Evolutionary conservation across 2,329 filamentous ascomycete species (phyloP), one percentile per base, ranked within the genome.

Genomic region (Apiospora phragmitis): DNA sequence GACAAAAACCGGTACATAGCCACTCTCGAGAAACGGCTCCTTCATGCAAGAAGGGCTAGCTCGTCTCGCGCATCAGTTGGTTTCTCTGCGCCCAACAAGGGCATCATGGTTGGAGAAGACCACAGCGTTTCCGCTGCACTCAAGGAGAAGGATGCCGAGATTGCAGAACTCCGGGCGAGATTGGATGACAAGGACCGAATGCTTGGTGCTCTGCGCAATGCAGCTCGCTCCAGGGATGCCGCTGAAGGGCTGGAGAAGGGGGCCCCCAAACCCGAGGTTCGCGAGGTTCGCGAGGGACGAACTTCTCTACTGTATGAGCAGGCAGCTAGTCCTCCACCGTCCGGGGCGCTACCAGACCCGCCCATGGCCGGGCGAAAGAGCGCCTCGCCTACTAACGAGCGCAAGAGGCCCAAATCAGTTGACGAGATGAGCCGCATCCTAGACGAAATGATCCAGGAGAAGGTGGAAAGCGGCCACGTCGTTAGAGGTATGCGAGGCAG

Each of bases 1-100:
- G 96, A 99, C 82, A 98, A 97, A 84, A 98, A 96, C 76, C 92
- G 96, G 42, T 99, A 99, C 80, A 98, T 98, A 75, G 89, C 93
- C 38, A 98, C 96, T 0, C 83, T 99, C 16, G 96, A 99, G 83
- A 97, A 97, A 81, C 90, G 96, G 35, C 85, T 99, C 1, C 85
- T 98, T 43, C 96, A 99, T 78, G 96, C 96, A 47, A 89, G 96
- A 51, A 88, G 95, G 66, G 94, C 94, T 0, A 98, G 95, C 81
- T 94, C 97, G 69, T 95, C 94, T 9, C 91, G 95, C 24, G 90
- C 95, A 14, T 97, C 94, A 7, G 89, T 93, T 71, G 92, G 92
- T 0, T 89, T 95, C 72, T 86, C 86, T 69, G 86, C 84, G 1
- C 83, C 86, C 47, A 89, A 87, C 77, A 90, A 89, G 76, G 87